These are phyloP conservation scores for Durio zibethinus DNA, from an alignment of 345 rosid genomes.

Conservation along the genomic window DNA sequence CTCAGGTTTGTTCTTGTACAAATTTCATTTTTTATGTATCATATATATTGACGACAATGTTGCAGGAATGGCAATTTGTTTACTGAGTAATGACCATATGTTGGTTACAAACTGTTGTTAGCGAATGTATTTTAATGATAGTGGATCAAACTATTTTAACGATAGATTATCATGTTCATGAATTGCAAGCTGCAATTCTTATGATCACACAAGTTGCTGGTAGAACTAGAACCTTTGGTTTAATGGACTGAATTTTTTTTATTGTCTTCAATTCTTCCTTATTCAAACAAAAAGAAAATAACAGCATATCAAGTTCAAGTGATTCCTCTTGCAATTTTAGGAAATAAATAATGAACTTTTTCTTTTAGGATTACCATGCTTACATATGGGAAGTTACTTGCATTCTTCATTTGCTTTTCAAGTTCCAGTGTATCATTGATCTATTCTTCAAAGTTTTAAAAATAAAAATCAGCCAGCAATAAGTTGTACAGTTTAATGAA, in stretches of 20 bases:
- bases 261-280: neutral
- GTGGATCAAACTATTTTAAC: neutral
- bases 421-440: neutral
- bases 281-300: neutral
- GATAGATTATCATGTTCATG: neutral
- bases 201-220: neutral
- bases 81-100: neutral
- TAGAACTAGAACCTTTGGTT: neutral
- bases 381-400: neutral
- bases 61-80: neutral
- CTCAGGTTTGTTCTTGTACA: conserved; percentile 49
- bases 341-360: neutral
- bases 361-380: neutral
- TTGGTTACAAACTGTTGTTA: neutral
- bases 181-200: neutral
- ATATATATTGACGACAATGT: neutral
- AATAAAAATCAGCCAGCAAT: neutral
- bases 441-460: neutral
- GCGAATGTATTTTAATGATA: neutral
- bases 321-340: neutral
- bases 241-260: neutral
- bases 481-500: neutral
- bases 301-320: neutral
- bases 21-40: neutral
- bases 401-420: neutral